Conservation (phyloP, 2,329 filamentous ascomycete species). For the Fusarium globosum region DNA sequence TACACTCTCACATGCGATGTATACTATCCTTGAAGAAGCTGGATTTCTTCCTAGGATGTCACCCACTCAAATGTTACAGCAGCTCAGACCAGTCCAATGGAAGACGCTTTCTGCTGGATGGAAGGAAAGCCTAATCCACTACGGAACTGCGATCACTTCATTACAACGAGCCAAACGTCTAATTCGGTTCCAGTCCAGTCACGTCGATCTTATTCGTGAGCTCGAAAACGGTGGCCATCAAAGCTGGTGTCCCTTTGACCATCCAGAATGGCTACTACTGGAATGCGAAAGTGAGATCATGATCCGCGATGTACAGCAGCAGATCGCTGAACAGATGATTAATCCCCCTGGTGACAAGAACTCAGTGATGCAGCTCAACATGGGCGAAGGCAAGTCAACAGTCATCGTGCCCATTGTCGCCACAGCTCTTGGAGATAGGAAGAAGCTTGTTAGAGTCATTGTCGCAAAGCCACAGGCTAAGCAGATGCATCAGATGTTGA, state of each 20-base stretch:
- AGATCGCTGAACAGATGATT: slow-evolving; percentile 69
- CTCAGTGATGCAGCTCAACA: slow-evolving; percentile 73
- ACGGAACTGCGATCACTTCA: slow-evolving; percentile 53
- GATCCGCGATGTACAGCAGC: slow-evolving; percentile 68
- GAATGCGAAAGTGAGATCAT: slow-evolving; percentile 72
- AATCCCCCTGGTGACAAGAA: slow-evolving; percentile 54
- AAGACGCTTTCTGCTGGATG: slow-evolving; percentile 46
- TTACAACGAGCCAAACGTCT: slow-evolving; percentile 58
- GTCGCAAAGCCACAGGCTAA: slow-evolving; percentile 70
- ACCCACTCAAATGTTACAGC: slow-evolving; percentile 50
- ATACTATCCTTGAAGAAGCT: not conserved
- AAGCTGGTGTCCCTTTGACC: slow-evolving; percentile 63
- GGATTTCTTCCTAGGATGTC: slow-evolving; percentile 45
- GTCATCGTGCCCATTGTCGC: slow-evolving; percentile 75
- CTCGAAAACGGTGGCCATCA: slow-evolving; percentile 62
- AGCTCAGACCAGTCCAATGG: slow-evolving; percentile 46
- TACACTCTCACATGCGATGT: accelerated
- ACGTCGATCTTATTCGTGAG: slow-evolving; percentile 54
- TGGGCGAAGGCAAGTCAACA: slow-evolving; percentile 78
- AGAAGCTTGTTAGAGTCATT: slow-evolving; percentile 65
- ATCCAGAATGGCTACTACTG: slow-evolving; percentile 71
- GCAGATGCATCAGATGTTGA: slow-evolving; percentile 62
- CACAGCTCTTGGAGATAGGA: slow-evolving; percentile 61
- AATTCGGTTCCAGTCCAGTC: slow-evolving; percentile 37
- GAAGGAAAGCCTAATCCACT: slow-evolving; percentile 52